Base-by-base conservation (phyloP, 805 yeast genomes). In the Aciculoconidium aculeatum region DNA sequence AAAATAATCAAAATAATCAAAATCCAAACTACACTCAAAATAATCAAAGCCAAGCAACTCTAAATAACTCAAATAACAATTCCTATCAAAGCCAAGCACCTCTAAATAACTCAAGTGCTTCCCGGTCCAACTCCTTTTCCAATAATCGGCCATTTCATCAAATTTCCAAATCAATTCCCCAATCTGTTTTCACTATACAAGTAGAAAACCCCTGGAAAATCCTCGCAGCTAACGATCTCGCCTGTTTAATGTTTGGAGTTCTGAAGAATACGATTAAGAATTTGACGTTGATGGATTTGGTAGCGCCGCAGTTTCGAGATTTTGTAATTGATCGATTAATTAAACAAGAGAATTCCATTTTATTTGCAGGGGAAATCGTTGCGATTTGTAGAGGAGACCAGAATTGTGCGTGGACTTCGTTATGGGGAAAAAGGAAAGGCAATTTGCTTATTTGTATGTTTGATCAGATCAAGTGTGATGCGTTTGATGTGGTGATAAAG, bases 151-250 rank as follows among this genome's bases (percentile, higher is more conserved):
- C 77, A 8, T 76, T 71, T 53, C 84, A 84, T 59, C 51, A 80
- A 20, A 58, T 77, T 36, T 68, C 85, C 1, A 70, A 87, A 0
- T 55, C 80, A 0, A 64, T 75, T 1, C 90, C 90, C 7, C 92
- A 85, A 47, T 92, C 95, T 0, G 79, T 87, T 8, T 79, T 88
- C 51, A 85, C 95, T 0, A 83, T 94, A 27, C 76, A 75, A 3
- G 60, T 71, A 14, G 74, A 70, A 9, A 68, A 71, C 27, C 96
- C 96, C 1, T 88, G 92, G 88, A 58, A 65, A 15, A 70, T 88
- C 28, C 75, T 74, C 45, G 88, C 94, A 5, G 86, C 94, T 10
- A 88, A 90, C 50, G 96, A 88, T 55, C 63, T 87, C 40, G 94
- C 95, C 0, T 83, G 94, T 47, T 64, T 86, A 35, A 76, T 84